Evolutionary conservation across 148 eudicot genomes (phyloP).

Genomic region (Amaranthus palmeri): DNA sequence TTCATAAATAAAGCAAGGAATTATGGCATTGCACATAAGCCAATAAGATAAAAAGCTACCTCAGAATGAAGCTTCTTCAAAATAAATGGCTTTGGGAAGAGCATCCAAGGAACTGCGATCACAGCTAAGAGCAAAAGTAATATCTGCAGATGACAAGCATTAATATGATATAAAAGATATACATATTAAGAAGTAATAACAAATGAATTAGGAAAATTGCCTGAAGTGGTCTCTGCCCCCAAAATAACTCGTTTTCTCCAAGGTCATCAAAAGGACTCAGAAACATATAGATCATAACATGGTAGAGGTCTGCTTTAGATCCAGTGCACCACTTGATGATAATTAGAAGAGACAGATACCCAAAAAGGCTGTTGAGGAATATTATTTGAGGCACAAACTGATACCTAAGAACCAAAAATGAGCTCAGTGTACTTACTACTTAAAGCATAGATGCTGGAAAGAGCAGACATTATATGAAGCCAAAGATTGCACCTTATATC

Average conservation of each 20-base stretch:
- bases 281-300: conserved; percentile 99
- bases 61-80: conserved; percentile 77
- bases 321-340: conserved; percentile 95
- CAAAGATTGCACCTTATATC: conserved; percentile 64
- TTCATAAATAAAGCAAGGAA: background rate
- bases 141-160: conserved; percentile 46
- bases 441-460: conserved; percentile 5
- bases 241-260: conserved; percentile 88
- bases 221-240: conserved; percentile 95
- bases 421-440: conserved; percentile 13
- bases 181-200: background rate
- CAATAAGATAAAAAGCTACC: conserved; percentile 37
- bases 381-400: conserved; percentile 96
- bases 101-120: conserved; percentile 99
- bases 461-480: conserved; percentile 10
- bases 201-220: conserved; percentile 34
- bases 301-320: conserved; percentile 96
- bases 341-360: conserved; percentile 91
- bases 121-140: conserved; percentile 76
- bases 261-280: conserved; percentile 92
- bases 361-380: conserved; percentile 98
- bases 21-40: background rate
- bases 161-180: background rate
- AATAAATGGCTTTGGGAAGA: conserved; percentile 97
- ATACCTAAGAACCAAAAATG: conserved; percentile 51